Evolutionary conservation across 805 yeast species (phyloP).

Genomic region (Sugiyamaella chiloensis): DNA sequence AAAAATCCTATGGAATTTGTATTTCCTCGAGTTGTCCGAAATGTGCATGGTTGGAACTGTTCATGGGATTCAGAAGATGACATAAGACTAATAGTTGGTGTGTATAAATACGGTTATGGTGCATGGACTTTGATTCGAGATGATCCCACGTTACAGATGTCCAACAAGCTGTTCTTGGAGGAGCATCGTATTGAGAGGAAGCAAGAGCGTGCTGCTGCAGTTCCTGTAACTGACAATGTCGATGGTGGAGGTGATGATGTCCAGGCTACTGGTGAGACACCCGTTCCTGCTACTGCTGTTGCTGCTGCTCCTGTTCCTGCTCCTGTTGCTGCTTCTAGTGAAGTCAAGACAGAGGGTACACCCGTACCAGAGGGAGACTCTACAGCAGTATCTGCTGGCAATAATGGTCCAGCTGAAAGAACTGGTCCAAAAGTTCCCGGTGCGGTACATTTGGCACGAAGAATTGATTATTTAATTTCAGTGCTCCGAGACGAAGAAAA

Average conservation of each 20-base stretch:
- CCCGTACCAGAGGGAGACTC: slow-evolving; percentile 11
- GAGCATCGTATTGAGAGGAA: slow-evolving; percentile 40
- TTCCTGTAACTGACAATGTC: slow-evolving; percentile 10
- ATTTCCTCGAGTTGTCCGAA: slow-evolving; percentile 63
- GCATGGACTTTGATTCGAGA: slow-evolving; percentile 93
- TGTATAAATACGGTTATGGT: slow-evolving; percentile 90
- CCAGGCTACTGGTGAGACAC: slow-evolving; percentile 23
- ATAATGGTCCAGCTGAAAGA: slow-evolving; percentile 27
- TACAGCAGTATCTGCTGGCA: slow-evolving; percentile 17
- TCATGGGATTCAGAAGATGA: slow-evolving; percentile 84
- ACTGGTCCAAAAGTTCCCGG: slow-evolving; percentile 75
- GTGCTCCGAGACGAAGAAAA: slow-evolving; percentile 57
- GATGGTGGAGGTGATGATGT: slow-evolving; percentile 8
- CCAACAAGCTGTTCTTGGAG: slow-evolving; percentile 75
- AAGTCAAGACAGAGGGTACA: too few species aligned
- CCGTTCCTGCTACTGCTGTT: neutral
- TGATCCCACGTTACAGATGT: slow-evolving; percentile 85
- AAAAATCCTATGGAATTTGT: slow-evolving; percentile 52
- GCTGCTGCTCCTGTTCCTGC: too few species aligned
- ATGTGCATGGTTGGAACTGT: slow-evolving; percentile 88
- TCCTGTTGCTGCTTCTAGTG: too few species aligned
- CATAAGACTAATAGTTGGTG: slow-evolving; percentile 81
- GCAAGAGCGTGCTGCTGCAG: slow-evolving; percentile 32
- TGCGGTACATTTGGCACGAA: slow-evolving; percentile 84
- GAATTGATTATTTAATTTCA: slow-evolving; percentile 80